Base-by-base conservation (phyloP, 345 rosid species). In the Corymbia maculata region DNA sequence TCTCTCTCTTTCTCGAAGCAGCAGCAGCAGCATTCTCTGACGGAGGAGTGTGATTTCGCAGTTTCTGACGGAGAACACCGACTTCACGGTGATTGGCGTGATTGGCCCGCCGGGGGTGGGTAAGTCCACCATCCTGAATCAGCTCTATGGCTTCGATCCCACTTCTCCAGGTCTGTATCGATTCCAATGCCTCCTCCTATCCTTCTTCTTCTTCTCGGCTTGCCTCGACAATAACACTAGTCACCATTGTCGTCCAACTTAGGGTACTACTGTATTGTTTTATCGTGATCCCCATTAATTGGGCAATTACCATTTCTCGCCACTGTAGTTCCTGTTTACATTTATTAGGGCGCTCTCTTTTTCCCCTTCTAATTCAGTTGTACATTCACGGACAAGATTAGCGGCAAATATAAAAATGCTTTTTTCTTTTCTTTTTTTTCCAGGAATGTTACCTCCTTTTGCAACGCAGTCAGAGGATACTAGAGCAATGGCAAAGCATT, bases 61-160 rank as follows among this genome's bases (percentile, higher is more conserved):
- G 98, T 96, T 96, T 89, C 91, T 96, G 88, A 96, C 96, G 8
- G 98, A 96, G 93, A 96, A 96, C 92, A 93, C 97, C 19, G 98
- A 96, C 70, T 95, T 96, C 90, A 95, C 93, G 52, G 98, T 96
- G 90, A 93, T 96, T 51, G 98, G 98, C 47, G 94, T 96, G 90
- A 95, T 96, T 51, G 98, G 98, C 55, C 95, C 94, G 8, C 91
- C 94, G 4, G 98, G 98, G 50, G 98, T 90, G 24, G 98, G 98
- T 84, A 96, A 96, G 90, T 96, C 98, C 7, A 94, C 96, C 8
- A 93, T 96, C 86, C 92, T 95, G 98, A 95, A 96, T 90, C 95
- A 95, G 88, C 94, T 96, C 87, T 96, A 96, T 88, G 96, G 98
- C 85, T 94, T 94, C 89, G 97, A 95, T 90, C 94, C 93, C 17